Evolutionary conservation across 768 basidiomycete species (phyloP).

Genomic region (Mycena galericulata): DNA sequence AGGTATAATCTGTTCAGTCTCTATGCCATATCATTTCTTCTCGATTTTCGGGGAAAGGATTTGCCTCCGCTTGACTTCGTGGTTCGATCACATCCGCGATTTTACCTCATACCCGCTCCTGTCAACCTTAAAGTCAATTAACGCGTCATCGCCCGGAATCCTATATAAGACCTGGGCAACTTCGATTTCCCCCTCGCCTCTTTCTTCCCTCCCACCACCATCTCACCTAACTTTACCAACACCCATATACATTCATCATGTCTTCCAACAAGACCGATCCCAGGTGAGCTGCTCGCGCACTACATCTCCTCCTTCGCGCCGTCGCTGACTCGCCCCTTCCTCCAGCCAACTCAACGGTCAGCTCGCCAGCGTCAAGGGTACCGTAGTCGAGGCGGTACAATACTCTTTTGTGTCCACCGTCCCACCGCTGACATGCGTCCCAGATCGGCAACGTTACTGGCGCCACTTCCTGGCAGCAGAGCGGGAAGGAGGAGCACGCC

Average conservation of each 20-base stretch:
- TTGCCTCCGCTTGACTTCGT: too few relatives aligned
- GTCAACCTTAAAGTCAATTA: neutral
- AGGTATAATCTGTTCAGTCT: too few relatives aligned
- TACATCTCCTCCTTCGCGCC: neutral
- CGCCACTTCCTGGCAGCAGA: slow-evolving; percentile 43
- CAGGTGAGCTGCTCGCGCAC: neutral
- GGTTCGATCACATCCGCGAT: neutral
- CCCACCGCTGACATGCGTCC: neutral
- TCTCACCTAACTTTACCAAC: neutral
- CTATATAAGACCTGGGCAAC: neutral
- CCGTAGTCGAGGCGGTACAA: slow-evolving; percentile 10
- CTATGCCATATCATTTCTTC: too few relatives aligned
- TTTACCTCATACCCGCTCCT: neutral
- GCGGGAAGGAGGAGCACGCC: slow-evolving; percentile 53
- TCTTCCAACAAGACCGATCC: neutral
- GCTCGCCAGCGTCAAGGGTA: slow-evolving; percentile 19
- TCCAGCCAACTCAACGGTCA: slow-evolving; percentile 13
- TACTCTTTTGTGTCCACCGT: neutral
- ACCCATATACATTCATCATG: neutral
- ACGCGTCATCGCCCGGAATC: neutral
- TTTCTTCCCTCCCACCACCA: slow-evolving; percentile 3
- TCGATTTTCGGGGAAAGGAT: too few relatives aligned
- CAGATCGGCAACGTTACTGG: slow-evolving; percentile 53
- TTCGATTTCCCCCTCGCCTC: neutral
- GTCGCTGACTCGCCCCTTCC: neutral